Conservation (phyloP, 306 rosid species). For the Cucurbita pepo region DNA sequence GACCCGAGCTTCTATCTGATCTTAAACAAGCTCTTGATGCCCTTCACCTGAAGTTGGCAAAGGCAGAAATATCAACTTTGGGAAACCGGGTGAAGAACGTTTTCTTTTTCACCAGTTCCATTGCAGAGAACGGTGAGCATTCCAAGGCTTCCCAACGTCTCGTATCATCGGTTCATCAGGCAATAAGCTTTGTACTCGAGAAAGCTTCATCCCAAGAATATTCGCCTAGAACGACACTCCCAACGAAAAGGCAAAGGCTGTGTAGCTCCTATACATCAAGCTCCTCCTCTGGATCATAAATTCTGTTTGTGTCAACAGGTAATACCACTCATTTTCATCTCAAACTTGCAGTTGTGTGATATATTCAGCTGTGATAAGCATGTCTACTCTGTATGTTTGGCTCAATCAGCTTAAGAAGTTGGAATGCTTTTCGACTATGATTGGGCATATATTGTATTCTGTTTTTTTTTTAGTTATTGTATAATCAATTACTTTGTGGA, state of each 20-base stretch:
- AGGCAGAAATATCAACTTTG: conserved; percentile 62
- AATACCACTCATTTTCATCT: not conserved
- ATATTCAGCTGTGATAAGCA: not conserved
- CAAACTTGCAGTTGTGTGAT: not conserved
- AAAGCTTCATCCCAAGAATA: conserved; percentile 56
- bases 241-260: conserved; percentile 37
- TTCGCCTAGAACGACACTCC: conserved; percentile 35
- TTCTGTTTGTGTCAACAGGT: not conserved
- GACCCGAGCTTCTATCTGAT: conserved; percentile 53
- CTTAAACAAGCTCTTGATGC: conserved; percentile 45
- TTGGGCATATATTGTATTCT: not conserved
- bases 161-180: conserved; percentile 33
- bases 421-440: not conserved
- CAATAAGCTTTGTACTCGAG: conserved; percentile 42
- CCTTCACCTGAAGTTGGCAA: conserved; percentile 39
- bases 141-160: conserved; percentile 26
- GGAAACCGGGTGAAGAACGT: conserved; percentile 50
- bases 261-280: conserved; percentile 32
- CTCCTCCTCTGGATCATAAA: conserved; percentile 23
- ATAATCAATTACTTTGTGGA: not conserved
- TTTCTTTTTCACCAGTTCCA: conserved; percentile 32
- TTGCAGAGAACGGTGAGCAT: conserved; percentile 10
- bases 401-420: not conserved
- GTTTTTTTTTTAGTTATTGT: not conserved
- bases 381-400: not conserved